phyloP scores from a whole-genome alignment of 1,284 basidiomycete genomes.

The Lignosus rhinocerotis region DNA sequence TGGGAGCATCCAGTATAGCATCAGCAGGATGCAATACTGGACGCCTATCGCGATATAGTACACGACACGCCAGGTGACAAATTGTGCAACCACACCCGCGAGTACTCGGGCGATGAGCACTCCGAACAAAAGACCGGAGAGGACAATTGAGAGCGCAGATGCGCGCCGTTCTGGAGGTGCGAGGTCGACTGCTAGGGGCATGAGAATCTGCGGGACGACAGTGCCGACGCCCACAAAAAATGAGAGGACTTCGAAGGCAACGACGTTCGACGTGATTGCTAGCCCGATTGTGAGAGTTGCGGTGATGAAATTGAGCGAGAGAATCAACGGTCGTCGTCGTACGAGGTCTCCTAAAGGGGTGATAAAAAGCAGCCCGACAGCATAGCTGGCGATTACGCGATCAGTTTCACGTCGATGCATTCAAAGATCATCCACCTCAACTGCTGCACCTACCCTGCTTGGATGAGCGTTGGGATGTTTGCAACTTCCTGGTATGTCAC shows the following conservation, averaged over 20 bases:
- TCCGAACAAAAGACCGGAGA: constrained; percentile 51
- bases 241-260: constrained; percentile 45
- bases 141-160: constrained; percentile 49
- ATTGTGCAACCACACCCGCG: constrained; percentile 48
- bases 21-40: constrained; percentile 37
- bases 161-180: constrained; percentile 49
- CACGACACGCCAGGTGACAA: constrained; percentile 46
- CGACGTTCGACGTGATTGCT: constrained; percentile 42
- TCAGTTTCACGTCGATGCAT: too few relatives aligned
- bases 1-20: constrained; percentile 47
- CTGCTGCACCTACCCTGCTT: constrained; percentile 39
- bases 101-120: constrained; percentile 51
- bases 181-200: constrained; percentile 56
- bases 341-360: constrained; percentile 56
- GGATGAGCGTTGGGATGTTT: constrained; percentile 51
- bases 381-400: constrained; percentile 35
- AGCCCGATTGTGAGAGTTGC: constrained; percentile 47
- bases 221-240: constrained; percentile 48
- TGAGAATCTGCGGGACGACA: constrained; percentile 45
- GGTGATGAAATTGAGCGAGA: constrained; percentile 41
- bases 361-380: constrained; percentile 49
- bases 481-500: constrained; percentile 62
- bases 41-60: constrained; percentile 48
- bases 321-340: constrained; percentile 48
- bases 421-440: too few relatives aligned